Conservation (phyloP, 2,329 filamentous ascomycete species). For the Ophiocordyceps robertsii region DNA sequence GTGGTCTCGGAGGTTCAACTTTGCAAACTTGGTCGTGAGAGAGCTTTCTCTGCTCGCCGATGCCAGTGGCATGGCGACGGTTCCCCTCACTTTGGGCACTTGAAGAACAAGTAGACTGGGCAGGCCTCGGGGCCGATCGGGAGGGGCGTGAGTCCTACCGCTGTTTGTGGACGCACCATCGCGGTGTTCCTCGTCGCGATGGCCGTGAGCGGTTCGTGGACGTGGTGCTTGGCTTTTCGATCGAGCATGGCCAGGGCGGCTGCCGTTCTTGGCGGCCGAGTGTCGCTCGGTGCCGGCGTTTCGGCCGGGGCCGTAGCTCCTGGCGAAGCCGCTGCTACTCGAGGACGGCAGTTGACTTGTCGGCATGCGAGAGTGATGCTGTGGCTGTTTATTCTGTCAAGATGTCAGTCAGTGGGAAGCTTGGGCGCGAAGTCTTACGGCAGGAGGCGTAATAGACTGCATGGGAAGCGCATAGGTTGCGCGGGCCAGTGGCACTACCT, state of each 20-base stretch:
- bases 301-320: slow-evolving; percentile 42
- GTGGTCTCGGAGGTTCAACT: slow-evolving; percentile 24
- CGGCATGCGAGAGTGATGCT: slow-evolving; percentile 25
- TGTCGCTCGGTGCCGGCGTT: slow-evolving; percentile 32
- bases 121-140: slow-evolving; percentile 1
- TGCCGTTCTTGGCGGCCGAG: slow-evolving; percentile 31
- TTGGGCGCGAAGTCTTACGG: too few species aligned
- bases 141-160: slow-evolving; percentile 17
- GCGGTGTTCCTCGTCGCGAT: slow-evolving; percentile 23
- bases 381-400: slow-evolving; percentile 13
- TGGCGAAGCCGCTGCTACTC: slow-evolving; percentile 34
- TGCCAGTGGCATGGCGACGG: slow-evolving; percentile 13
- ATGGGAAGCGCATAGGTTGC: background rate
- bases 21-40: slow-evolving; percentile 22
- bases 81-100: slow-evolving; percentile 11
- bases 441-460: background rate
- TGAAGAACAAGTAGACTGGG: background rate
- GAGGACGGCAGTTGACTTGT: slow-evolving; percentile 8
- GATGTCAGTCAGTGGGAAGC: background rate
- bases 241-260: slow-evolving; percentile 31
- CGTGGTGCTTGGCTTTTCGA: slow-evolving; percentile 23
- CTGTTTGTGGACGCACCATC: slow-evolving; percentile 16
- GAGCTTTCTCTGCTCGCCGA: slow-evolving; percentile 28
- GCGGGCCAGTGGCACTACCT: slow-evolving; percentile 7
- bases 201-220: slow-evolving; percentile 26